phyloP scores from a whole-genome alignment of 1,284 basidiomycete genomes.

The Phenoliferia sp. region DNA sequence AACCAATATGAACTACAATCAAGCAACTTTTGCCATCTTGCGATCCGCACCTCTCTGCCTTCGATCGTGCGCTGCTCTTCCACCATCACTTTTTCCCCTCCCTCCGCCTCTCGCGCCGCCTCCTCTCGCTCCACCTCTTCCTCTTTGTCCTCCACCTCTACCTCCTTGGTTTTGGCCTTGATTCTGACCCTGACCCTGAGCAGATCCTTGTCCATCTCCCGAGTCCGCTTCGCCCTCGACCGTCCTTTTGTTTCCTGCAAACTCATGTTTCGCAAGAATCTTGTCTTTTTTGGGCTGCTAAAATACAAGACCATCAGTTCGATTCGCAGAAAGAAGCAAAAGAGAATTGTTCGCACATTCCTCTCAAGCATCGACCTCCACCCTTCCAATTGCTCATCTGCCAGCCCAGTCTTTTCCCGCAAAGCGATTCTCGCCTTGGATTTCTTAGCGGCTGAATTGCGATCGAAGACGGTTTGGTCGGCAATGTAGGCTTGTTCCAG shows the following conservation, averaged over 20 bases:
- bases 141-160: slow-evolving; percentile 8
- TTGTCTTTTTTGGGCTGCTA: slow-evolving; percentile 42
- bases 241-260: slow-evolving; percentile 10
- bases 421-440: slow-evolving; percentile 61
- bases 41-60: slow-evolving; percentile 3
- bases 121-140: slow-evolving; percentile 6
- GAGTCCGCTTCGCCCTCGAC: background rate
- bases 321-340: slow-evolving; percentile 1
- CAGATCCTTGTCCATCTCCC: slow-evolving; percentile 2
- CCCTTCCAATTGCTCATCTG: slow-evolving; percentile 77
- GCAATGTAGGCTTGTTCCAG: slow-evolving; percentile 70
- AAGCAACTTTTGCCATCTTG: slow-evolving; percentile 1
- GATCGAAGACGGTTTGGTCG: slow-evolving; percentile 65
- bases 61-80: slow-evolving; percentile 1
- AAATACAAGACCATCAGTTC: background rate
- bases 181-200: slow-evolving; percentile 11
- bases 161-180: slow-evolving; percentile 3
- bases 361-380: slow-evolving; percentile 81
- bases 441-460: slow-evolving; percentile 65
- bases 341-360: slow-evolving; percentile 54
- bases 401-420: slow-evolving; percentile 62
- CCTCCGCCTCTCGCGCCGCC: slow-evolving; percentile 5
- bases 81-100: slow-evolving; percentile 8
- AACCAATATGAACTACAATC: too few species aligned
- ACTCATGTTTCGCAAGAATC: slow-evolving; percentile 37